Percentiles rank a stretch among this genome's conserved stretches.
Evolutionary conservation across 352 stramenopile species (phyloP).

Genomic region (Aphanomyces cochlioides): DNA sequence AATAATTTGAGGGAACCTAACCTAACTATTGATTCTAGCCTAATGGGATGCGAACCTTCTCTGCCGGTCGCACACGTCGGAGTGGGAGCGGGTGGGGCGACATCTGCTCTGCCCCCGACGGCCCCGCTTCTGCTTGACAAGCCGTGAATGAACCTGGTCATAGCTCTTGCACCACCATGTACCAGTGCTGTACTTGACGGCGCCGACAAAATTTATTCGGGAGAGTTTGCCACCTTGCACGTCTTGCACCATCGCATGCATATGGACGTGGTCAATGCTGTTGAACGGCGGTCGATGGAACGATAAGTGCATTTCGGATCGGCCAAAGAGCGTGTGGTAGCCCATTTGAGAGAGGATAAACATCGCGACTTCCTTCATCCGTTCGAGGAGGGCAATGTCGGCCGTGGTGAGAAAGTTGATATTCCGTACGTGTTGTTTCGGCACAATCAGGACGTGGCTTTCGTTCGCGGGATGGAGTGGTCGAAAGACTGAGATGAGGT

Average conservation of each 20-base stretch:
- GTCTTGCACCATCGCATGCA: constrained; percentile 74
- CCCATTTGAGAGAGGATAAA: constrained; percentile 40
- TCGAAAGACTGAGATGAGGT: constrained; percentile 68
- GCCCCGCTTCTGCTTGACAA: not conserved
- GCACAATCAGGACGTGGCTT: constrained; percentile 79
- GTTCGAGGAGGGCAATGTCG: constrained; percentile 56
- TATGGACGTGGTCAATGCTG: constrained; percentile 88
- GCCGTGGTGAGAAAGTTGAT: constrained; percentile 68
- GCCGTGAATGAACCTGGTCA: constrained; percentile 50
- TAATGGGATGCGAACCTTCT: no score
- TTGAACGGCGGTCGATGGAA: constrained; percentile 86
- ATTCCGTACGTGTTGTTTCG: constrained; percentile 79
- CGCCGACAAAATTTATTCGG: constrained; percentile 41
- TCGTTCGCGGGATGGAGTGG: constrained; percentile 61
- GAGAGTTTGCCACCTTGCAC: constrained; percentile 38
- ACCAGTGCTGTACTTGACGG: constrained; percentile 81
- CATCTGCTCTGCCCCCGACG: no score
- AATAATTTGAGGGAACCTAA: no score
- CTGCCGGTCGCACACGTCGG: no score
- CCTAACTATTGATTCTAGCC: no score
- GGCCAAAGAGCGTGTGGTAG: constrained; percentile 29
- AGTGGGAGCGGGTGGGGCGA: no score
- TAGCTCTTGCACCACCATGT: constrained; percentile 86
- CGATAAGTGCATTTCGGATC: constrained; percentile 51
- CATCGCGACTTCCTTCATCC: constrained; percentile 65